Evolutionary conservation across 345 rosid genomes (phyloP).

Genomic region (Pseudoturritis turrita): DNA sequence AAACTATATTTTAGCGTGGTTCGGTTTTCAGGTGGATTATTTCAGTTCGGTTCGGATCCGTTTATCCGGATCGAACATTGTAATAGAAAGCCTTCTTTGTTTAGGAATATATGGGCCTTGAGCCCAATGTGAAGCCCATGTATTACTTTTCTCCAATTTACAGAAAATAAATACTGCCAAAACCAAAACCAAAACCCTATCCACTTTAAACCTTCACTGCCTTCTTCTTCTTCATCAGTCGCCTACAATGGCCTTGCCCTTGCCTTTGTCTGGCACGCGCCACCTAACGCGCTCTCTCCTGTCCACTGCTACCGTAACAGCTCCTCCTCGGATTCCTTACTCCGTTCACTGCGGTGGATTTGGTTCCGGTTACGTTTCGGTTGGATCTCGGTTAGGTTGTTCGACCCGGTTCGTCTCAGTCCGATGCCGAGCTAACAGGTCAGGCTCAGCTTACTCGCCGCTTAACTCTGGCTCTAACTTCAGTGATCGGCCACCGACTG

Average conservation of each 20-base stretch:
- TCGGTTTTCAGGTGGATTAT: too few species aligned
- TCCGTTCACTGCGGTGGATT: conserved; percentile 42
- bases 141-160: neutral
- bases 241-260: conserved; percentile 60
- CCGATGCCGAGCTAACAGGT: conserved; percentile 68
- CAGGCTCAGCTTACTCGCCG: conserved; percentile 82
- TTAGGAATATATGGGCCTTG: neutral
- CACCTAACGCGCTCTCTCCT: conserved; percentile 34
- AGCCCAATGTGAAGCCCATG: conserved; percentile 10
- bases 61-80: too few species aligned
- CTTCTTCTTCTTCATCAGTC: conserved; percentile 1
- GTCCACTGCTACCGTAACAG: conserved; percentile 27
- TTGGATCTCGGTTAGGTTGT: conserved; percentile 14
- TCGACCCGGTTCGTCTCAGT: conserved; percentile 45
- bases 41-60: too few species aligned
- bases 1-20: too few species aligned
- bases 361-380: conserved; percentile 30
- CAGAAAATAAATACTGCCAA: neutral
- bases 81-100: neutral
- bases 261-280: conserved; percentile 44
- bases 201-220: conserved; percentile 13
- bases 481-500: conserved; percentile 93
- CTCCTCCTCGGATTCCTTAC: conserved; percentile 40
- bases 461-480: conserved; percentile 83
- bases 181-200: conserved; percentile 26